Percentiles rank a stretch among this genome's conserved stretches.
phyloP scores from a whole-genome alignment of 1,284 basidiomycete genomes.

The Papiliotrema fonsecae region DNA sequence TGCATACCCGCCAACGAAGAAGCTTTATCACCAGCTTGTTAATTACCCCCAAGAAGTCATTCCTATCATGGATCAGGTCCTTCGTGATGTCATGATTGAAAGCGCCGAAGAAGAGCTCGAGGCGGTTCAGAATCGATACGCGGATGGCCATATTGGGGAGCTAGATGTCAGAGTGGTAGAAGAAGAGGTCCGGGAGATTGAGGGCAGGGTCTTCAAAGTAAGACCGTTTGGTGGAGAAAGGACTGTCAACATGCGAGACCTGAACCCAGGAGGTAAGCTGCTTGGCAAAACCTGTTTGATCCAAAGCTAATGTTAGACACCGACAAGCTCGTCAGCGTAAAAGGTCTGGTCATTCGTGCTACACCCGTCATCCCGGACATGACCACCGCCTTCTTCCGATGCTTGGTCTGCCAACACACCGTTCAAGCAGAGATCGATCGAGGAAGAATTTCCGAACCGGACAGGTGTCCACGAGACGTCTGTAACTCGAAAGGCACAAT shows the following conservation, averaged over 20 bases:
- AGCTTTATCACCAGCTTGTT: conserved; percentile 70
- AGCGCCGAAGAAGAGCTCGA: conserved; percentile 71
- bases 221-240: conserved; percentile 75
- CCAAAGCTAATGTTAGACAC: conserved; percentile 61
- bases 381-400: conserved; percentile 90
- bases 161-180: conserved; percentile 68
- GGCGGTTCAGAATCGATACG: conserved; percentile 30
- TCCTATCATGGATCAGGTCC: conserved; percentile 91
- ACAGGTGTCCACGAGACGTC: conserved; percentile 84
- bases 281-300: background rate
- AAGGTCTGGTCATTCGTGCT: conserved; percentile 93
- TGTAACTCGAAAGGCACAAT: conserved; percentile 84
- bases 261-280: conserved; percentile 75
- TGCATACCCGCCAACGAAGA: conserved; percentile 78
- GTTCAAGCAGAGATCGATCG: conserved; percentile 93
- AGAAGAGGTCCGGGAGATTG: conserved; percentile 72
- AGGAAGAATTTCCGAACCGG: conserved; percentile 90
- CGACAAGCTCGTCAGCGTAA: conserved; percentile 91
- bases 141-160: conserved; percentile 29
- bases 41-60: conserved; percentile 97
- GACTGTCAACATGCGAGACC: conserved; percentile 80
- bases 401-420: conserved; percentile 91
- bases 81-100: conserved; percentile 85
- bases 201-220: conserved; percentile 80
- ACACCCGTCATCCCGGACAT: conserved; percentile 98